phyloP scores from a whole-genome alignment of 2,329 filamentous ascomycete genomes.

The Trichoderma endophyticum region DNA sequence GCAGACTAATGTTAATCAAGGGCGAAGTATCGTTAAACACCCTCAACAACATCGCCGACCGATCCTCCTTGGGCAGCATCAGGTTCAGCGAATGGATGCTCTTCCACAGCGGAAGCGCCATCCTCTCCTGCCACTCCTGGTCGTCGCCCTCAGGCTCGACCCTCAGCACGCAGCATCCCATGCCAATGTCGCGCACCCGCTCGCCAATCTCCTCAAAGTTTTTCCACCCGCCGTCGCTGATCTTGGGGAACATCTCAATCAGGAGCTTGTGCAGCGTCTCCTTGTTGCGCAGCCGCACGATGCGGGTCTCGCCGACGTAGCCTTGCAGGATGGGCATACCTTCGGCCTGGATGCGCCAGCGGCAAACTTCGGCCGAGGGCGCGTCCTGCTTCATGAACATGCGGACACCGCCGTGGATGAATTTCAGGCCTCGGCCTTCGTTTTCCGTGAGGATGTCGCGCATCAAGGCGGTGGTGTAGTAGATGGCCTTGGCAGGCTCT shows the following conservation, averaged over 20 bases:
- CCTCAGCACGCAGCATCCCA: slow-evolving; percentile 89
- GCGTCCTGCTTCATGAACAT: slow-evolving; percentile 99
- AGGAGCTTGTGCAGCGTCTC: slow-evolving; percentile 78
- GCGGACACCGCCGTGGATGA: slow-evolving; percentile 94
- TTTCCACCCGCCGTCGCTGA: slow-evolving; percentile 70
- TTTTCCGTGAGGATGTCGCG: slow-evolving; percentile 84
- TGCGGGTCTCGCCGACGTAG: slow-evolving; percentile 76
- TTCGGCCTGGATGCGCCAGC: slow-evolving; percentile 94
- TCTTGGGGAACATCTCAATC: slow-evolving; percentile 94
- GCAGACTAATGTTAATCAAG: slow-evolving; percentile 66
- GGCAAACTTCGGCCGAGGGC: slow-evolving; percentile 79
- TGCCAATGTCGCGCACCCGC: slow-evolving; percentile 71
- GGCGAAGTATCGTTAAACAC: slow-evolving; percentile 88
- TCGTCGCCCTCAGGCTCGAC: slow-evolving; percentile 71
- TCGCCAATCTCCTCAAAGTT: slow-evolving; percentile 84
- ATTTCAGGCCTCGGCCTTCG: slow-evolving; percentile 87
- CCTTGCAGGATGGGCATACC: slow-evolving; percentile 87
- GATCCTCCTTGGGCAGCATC: slow-evolving; percentile 97
- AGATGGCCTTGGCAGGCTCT: slow-evolving; percentile 88
- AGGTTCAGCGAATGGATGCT: slow-evolving; percentile 89
- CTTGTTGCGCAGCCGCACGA: slow-evolving; percentile 72
- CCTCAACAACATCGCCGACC: slow-evolving; percentile 84
- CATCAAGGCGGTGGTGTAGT: slow-evolving; percentile 85
- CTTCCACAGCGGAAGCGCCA: slow-evolving; percentile 92
- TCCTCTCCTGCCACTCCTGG: slow-evolving; percentile 63